Evolutionary conservation across 2,329 filamentous ascomycete genomes (phyloP), one percentile per base, ranked within the genome.

Genomic region (Ramichloridium luteum): DNA sequence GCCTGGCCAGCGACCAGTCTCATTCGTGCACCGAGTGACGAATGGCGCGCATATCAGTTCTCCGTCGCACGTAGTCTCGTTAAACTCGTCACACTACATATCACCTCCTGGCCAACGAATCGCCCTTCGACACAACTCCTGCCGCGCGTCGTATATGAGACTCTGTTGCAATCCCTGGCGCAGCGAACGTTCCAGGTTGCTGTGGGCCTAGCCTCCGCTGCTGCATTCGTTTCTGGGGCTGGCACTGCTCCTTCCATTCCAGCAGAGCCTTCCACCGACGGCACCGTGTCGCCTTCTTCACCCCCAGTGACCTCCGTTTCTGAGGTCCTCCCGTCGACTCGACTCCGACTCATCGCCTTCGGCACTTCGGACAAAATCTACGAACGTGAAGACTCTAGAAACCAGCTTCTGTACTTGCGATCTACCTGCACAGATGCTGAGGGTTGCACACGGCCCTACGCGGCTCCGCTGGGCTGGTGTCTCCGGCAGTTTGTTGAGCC

Each of bases 41-140:
- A 55, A n/a, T 66, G 64, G 45, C 45, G 53, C 36, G 48, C 55
- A 13, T 65, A 59, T 31, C 58, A 63, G 47, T 54, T 26, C 18
- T 27, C 35, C 28, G 27, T 27, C 33, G 18, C 31, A 11, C n/a
- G n/a, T n/a, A 40, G 40, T 12, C 46, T 67, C 9, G 45, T 49
- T 6, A 44, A 58, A 17, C 49, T 67, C 6, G 51, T 60, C 4
- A 65, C 63, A 0, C 47, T 67, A 12, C 62, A 67, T 37, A 60
- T 67, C 38, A 62, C 60, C 1, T 63, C 59, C 4, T 67, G 63
- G 59, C 64, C 64, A 4, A 62, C 44, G 13, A 63, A 61, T 39
- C 54, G 49, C 23, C 59, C 59, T 2, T 57, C 52, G 3, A 47
- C 47, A 15, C 42, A 57, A 27, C 50, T 57, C 16, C 47, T 65